These are phyloP conservation scores for Clonostachys rosea DNA, from an alignment of 2,329 filamentous ascomycete genomes.

Conservation along the genomic window DNA sequence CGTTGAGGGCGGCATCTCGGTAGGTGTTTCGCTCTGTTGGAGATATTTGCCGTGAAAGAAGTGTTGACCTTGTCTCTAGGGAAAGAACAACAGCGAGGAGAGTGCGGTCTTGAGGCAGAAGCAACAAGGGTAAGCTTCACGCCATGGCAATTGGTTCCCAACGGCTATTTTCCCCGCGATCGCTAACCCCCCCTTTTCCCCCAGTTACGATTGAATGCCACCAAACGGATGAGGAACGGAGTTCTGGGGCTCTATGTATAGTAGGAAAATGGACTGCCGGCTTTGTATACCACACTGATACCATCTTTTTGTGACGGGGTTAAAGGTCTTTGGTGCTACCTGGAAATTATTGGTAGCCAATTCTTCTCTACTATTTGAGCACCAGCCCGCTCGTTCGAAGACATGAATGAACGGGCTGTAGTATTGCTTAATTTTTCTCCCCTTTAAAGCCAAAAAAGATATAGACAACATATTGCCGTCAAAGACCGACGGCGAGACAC, in stretches of 20 bases:
- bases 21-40: conserved; percentile 24
- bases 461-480: no score
- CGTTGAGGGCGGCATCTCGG: conserved; percentile 80
- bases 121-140: conserved; percentile 62
- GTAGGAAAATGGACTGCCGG: not conserved
- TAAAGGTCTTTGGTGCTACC: not conserved
- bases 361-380: no score
- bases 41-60: not conserved
- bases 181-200: not conserved
- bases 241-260: not conserved
- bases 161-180: not conserved
- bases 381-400: no score
- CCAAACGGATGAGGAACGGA: no score
- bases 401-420: no score
- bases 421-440: no score
- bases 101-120: conserved; percentile 71
- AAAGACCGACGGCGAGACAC: no score
- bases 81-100: conserved; percentile 64
- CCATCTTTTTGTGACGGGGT: not conserved
- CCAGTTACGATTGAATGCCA: not conserved
- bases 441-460: no score
- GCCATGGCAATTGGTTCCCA: conserved; percentile 1
- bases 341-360: not conserved
- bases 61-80: conserved; percentile 31
- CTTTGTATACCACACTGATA: conserved; percentile 2